Evolutionary conservation across 441 rosid genomes (phyloP), one percentile per base, ranked within the genome.

Genomic region (Viola pubescens): DNA sequence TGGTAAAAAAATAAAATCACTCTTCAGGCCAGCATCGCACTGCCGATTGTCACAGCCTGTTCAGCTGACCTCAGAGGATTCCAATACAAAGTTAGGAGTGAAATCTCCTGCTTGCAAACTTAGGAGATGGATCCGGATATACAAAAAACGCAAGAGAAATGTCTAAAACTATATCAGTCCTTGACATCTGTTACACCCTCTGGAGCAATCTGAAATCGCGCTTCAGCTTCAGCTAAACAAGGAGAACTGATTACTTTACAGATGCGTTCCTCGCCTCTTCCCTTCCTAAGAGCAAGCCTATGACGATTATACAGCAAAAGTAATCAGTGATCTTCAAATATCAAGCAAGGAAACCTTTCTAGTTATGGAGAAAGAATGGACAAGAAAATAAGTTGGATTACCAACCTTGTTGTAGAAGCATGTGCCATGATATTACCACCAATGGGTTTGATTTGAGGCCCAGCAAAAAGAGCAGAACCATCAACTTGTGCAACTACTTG

Each of bases 401-500:
- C 69, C 59, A 48, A 89, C 98, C 98, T 87, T 57, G 98, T 89
- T 51, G 97, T 92, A 46, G 98, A 86, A 64, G 98, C 97, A 81
- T 92, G 96, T 54, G 98, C 95, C 96, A 92, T 87, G 54, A 92
- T 92, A 71, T 89, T 87, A 44, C 98, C 97, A 58, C 96, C 98
- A 38, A 87, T 92, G 16, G 96, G 98, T 77, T 89, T 89, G 67
- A 84, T 79, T 59, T 92, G 98, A 63, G 98, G 98, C n/a, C 98
- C 98, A 4, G 88, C 92, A 57, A 92, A 92, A 58, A 92, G 65
- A 52, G 95, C 95, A 54, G 97, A 87, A 56, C 97, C 97, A 69
- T 92, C 98, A 56, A 92, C 97, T 81, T 92, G 97, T 19, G 97
- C 96, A 52, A 92, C 98, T 50, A 92, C 96, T 77, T 92, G 98